A percentile compares a stretch with the other conserved stretches of the same genome.
These are phyloP conservation scores for Mangifera indica DNA, from an alignment of 345 rosid species.

Conservation along the genomic window DNA sequence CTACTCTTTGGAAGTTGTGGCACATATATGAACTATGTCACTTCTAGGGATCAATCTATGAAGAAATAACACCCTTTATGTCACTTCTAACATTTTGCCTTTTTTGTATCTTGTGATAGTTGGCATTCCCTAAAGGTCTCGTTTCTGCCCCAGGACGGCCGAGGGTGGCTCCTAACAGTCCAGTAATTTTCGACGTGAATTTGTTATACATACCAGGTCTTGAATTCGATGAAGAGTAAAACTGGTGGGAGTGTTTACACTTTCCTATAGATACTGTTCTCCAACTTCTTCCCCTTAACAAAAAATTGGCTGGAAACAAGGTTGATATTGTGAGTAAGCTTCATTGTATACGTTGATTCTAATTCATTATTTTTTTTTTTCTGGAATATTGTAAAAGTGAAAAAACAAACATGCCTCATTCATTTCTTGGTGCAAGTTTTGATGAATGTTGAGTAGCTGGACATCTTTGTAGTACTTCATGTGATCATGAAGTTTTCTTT, in stretches of 20 bases:
- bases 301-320: not conserved
- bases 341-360: not conserved
- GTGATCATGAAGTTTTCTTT: not conserved
- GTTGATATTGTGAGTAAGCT: slow-evolving; percentile 4
- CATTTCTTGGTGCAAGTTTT: not conserved
- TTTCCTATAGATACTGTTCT: not conserved
- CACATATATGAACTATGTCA: too few relatives aligned
- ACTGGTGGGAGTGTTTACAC: slow-evolving; percentile 15
- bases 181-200: slow-evolving; percentile 85
- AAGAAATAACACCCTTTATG: too few relatives aligned
- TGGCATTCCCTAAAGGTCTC: slow-evolving; percentile 94
- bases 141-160: slow-evolving; percentile 95
- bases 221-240: slow-evolving; percentile 52
- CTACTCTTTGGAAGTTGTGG: too few relatives aligned
- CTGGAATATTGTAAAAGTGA: not conserved
- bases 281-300: not conserved
- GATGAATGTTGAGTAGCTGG: not conserved
- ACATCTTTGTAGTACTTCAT: not conserved
- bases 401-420: not conserved
- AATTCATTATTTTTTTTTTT: slow-evolving; percentile 1
- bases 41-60: too few relatives aligned
- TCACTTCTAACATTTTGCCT: not conserved
- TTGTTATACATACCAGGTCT: slow-evolving; percentile 93
- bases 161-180: slow-evolving; percentile 87
- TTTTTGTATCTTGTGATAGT: slow-evolving; percentile 31